Evolutionary conservation across 2,329 filamentous ascomycete genomes (phyloP).

Genomic region (Esteya vermicola): DNA sequence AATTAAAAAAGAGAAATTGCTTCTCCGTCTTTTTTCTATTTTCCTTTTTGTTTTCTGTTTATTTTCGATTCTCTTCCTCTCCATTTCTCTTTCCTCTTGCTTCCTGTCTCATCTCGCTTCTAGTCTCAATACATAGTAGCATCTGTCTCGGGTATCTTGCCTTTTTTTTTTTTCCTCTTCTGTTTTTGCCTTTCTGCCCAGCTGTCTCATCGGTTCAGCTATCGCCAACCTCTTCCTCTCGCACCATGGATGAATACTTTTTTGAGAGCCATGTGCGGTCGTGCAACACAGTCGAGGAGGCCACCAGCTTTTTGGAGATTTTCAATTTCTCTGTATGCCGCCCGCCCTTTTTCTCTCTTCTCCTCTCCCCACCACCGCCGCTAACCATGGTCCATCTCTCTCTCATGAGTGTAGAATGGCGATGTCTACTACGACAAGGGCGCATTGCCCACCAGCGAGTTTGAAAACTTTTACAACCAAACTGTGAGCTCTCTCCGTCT

Average conservation of each 20-base stretch:
- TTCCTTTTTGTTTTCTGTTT: neutral
- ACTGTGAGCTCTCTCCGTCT: conserved; percentile 18
- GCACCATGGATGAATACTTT: conserved; percentile 43
- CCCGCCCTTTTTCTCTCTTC: no score
- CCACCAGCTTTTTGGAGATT: conserved; percentile 41
- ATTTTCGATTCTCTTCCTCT: neutral
- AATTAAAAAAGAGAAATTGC: no score
- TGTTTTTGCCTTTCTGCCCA: neutral
- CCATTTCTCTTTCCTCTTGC: neutral
- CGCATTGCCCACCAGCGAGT: conserved; percentile 29
- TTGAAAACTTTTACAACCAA: conserved; percentile 39
- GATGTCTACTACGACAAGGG: conserved; percentile 38
- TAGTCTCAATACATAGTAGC: neutral
- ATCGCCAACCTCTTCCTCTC: conserved; percentile 2
- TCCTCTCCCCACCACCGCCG: no score
- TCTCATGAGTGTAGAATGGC: conserved; percentile 38
- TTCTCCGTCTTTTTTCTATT: no score
- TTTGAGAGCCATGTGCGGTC: conserved; percentile 32
- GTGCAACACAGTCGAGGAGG: conserved; percentile 34
- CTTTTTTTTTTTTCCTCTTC: neutral
- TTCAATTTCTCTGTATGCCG: conserved; percentile 40
- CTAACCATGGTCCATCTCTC: no score
- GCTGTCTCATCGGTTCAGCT: neutral
- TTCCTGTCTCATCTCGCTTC: neutral
- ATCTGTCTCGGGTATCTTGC: neutral